Percentiles rank a stretch among this genome's conserved stretches.
Evolutionary conservation across 2,329 filamentous ascomycete species (phyloP).

Genomic region (Byssochlamys sp.): DNA sequence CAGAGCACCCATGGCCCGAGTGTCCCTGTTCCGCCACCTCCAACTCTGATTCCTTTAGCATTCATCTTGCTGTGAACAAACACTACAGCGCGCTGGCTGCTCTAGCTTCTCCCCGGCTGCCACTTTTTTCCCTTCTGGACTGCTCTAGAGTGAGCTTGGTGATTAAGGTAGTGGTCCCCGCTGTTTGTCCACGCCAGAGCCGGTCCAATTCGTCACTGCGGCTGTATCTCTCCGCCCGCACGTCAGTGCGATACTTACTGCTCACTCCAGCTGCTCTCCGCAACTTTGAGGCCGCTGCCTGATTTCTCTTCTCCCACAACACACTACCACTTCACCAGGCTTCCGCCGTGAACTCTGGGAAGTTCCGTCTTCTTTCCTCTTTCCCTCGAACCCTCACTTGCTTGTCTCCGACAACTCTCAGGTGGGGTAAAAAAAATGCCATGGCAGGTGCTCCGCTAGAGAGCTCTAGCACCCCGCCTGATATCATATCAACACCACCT

Average conservation of each 20-base stretch:
- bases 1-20: neutral
- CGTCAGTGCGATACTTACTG: neutral
- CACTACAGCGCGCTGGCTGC: neutral
- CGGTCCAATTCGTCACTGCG: conserved; percentile 1
- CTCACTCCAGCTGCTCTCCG: neutral
- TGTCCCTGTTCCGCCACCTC: neutral
- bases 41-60: neutral
- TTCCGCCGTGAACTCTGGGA: neutral
- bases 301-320: neutral
- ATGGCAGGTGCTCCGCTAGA: conserved; percentile 39
- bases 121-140: neutral
- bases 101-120: neutral
- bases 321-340: neutral
- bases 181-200: neutral
- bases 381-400: conserved; percentile 1
- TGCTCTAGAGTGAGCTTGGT: neutral
- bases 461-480: conserved; percentile 34
- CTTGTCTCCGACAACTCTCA: conserved; percentile 2
- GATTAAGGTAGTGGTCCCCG: neutral
- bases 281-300: neutral
- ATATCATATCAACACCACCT: conserved; percentile 21
- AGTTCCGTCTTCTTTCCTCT: neutral
- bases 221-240: neutral
- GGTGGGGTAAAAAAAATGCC: conserved; percentile 27
- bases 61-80: neutral